These are phyloP conservation scores for Capsaspora owczarzaki DNA, from an alignment of 78 protist genomes.

Conservation along the genomic window DNA sequence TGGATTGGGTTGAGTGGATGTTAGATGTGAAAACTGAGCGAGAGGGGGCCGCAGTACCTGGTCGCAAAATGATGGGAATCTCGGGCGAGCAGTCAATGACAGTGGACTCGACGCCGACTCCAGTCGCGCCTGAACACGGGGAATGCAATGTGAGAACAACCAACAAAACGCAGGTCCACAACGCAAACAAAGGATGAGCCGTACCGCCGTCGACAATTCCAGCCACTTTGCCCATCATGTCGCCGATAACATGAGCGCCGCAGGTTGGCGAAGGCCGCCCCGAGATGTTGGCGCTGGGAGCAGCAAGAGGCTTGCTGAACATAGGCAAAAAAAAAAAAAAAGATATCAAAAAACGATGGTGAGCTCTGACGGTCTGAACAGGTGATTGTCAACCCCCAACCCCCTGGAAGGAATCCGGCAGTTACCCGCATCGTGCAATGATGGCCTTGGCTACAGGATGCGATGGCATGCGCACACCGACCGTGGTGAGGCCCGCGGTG, in stretches of 20 bases:
- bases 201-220: constrained; percentile 14
- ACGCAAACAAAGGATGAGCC: not conserved
- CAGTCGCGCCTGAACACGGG: not conserved
- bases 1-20: too few relatives aligned
- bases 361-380: too few relatives aligned
- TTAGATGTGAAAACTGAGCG: too few relatives aligned
- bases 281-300: constrained; percentile 25
- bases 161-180: too few relatives aligned
- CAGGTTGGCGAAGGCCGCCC: constrained; percentile 34
- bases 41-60: too few relatives aligned
- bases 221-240: constrained; percentile 1
- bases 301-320: not conserved
- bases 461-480: constrained; percentile 30
- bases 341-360: too few relatives aligned
- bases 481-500: constrained; percentile 32
- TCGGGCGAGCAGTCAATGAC: not conserved
- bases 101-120: constrained; percentile 26
- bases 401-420: too few relatives aligned
- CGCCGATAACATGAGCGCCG: constrained; percentile 12
- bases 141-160: too few relatives aligned
- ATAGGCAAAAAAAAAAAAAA: not conserved
- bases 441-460: constrained; percentile 3
- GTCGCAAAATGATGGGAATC: not conserved
- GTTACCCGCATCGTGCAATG: too few relatives aligned
- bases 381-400: too few relatives aligned